Evolutionary conservation across 176 grass and related monocot species (phyloP), one percentile per base, ranked within the genome.

Genomic region (Carex parvula): DNA sequence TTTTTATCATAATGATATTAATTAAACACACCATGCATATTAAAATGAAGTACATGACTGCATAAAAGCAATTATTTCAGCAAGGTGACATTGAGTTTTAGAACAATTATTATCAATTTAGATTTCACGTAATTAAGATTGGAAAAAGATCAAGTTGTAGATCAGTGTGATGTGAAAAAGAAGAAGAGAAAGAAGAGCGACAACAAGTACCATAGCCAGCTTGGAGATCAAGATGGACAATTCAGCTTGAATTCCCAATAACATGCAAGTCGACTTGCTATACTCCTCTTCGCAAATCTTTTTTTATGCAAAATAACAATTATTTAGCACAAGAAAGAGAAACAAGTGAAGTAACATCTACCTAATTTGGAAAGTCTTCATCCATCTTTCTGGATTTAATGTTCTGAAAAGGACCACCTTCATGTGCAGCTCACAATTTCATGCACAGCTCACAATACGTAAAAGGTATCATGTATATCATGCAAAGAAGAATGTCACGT

Each of bases 281-380:
- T 99, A 99, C 82, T 96, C 97, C 72, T 88, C 88, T 48, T 83
- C 77, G 82, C 97, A 99, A 39, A 99, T 89, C 93, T 99, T 87
- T 79, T 65, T 57, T n/a, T 50, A 83, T 53, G 81, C 32, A 83
- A 61, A 83, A 65, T 83, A 83, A 83, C 60, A 83, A 64, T 46
- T 83, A 16, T 53, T 81, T 78, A 78, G 73, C 73, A 52, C 22
- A 32, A 57, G 52, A 78, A 78, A 32, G 12, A 52, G 15, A 14
- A 57, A 78, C 15, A 24, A 33, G 14, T 57, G 52, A 78, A 35
- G 15, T 56, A 57, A 74, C 10, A 26, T 52, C 70, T 74, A 74
- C 68, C 68, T 71, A 71, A 71, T 44, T 71, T 42, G 18, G 67
- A 42, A 71, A 46, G 68, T 18, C 68, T 71, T 71, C 68, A 46